Evolutionary conservation across 2,329 filamentous ascomycete genomes (phyloP), one percentile per base, ranked within the genome.

Genomic region (Aspergillus fumigatiaffinis): DNA sequence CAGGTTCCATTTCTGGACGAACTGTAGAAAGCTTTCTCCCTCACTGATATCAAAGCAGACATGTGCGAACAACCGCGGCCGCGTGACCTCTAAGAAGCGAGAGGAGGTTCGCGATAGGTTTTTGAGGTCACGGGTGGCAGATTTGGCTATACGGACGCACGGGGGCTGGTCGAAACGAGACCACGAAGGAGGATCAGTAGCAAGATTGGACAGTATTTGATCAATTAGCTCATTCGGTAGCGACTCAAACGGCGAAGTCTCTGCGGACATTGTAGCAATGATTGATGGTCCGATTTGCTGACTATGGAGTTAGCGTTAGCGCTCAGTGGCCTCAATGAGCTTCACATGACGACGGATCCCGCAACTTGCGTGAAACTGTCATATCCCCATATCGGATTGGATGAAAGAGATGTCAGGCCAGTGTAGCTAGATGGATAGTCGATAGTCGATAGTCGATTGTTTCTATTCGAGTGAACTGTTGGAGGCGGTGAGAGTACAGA

Each of bases 151-250:
- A 59, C 67, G 60, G 57, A 70, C 71, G 65, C 65, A 75, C 26
- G 82, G 85, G 61, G 80, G 78, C 52, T 83, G 76, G 55, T 80
- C 76, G 23, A 86, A 70, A 17, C 75, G 75, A 42, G 63, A 66
- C 47, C 77, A 71, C 0, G 85, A 84, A 12, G 81, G 80, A 9
- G 82, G 77, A 2, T 76, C 68, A 0, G 65, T 65, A 62, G 82
- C 79, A 50, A 89, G 75, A 64, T 79, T 80, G n/a, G 71, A 73
- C 63, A 89, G 77, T 61, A 89, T 81, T 3, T 82, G 76, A 53
- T 80, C 69, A 23, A 87, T 72, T 49, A 89, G 73, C 73, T 90
- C 87, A 60, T 82, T 84, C 2, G 86, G 87, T 21, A 89, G 77
- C 69, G 23, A 58, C 62, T 51, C 73, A 63, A 55, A 75, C 56